phyloP scores from a whole-genome alignment of 2,329 filamentous ascomycete genomes.

The Didymella pinodella region DNA sequence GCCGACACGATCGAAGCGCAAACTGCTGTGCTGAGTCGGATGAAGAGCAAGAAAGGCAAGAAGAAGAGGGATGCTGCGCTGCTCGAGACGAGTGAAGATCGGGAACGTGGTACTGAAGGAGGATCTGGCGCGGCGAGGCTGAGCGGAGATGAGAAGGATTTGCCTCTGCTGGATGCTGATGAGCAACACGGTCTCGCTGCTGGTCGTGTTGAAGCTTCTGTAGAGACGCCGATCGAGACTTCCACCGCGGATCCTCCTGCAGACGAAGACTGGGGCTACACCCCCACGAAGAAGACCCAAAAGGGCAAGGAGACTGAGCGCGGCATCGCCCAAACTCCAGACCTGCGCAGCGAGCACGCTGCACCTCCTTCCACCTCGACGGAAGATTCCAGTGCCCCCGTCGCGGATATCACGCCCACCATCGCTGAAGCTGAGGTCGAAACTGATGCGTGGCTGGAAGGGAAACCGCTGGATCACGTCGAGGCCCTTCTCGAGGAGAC shows the following conservation, averaged over 20 bases:
- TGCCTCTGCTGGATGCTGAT: conserved; percentile 1
- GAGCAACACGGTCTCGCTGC: neutral
- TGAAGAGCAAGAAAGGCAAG: conserved; percentile 42
- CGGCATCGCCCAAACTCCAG: conserved; percentile 17
- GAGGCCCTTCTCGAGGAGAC: conserved; percentile 13
- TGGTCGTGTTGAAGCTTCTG: neutral
- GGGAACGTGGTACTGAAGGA: neutral
- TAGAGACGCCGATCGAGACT: neutral
- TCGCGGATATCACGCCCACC: neutral
- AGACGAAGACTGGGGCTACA: conserved; percentile 22
- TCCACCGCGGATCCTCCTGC: neutral
- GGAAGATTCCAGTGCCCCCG: neutral
- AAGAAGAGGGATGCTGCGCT: conserved; percentile 35
- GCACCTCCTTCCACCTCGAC: neutral
- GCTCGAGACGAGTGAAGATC: conserved; percentile 9
- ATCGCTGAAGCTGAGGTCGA: conserved; percentile 4
- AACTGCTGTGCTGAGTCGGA: conserved; percentile 26
- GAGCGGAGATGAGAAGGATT: neutral
- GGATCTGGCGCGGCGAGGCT: neutral
- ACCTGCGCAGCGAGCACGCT: conserved; percentile 10
- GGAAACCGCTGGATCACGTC: conserved; percentile 6
- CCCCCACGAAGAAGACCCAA: conserved; percentile 32
- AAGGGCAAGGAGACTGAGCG: conserved; percentile 33
- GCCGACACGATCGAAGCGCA: conserved; percentile 4
- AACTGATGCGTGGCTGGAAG: conserved; percentile 12